Evolutionary conservation across 1,284 basidiomycete genomes (phyloP).

Genomic region (Tilletia setariae): DNA sequence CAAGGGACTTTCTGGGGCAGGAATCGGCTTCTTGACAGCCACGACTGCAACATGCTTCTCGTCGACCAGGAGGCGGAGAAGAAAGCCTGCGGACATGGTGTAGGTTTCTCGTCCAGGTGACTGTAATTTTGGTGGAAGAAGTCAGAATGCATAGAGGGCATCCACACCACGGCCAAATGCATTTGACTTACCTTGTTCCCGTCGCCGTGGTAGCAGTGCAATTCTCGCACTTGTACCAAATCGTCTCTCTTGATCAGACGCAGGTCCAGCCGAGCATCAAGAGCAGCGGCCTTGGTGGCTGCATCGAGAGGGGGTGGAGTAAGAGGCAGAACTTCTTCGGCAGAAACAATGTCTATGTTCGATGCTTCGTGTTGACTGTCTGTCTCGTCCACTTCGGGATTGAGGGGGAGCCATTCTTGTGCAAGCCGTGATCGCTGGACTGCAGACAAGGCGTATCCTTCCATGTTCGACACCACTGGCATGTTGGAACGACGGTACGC

Average conservation of each 20-base stretch:
- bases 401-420: not conserved
- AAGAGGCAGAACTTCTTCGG: not conserved
- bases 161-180: not conserved
- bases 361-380: not conserved
- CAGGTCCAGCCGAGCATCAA: slow-evolving; percentile 43
- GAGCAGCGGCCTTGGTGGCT: slow-evolving; percentile 35
- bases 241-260: slow-evolving; percentile 37
- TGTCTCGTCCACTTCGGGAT: not conserved
- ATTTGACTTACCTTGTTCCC: slow-evolving; percentile 40
- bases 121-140: slow-evolving; percentile 19
- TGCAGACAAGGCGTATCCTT: not conserved
- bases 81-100: slow-evolving; percentile 40
- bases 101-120: slow-evolving; percentile 41
- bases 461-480: not conserved
- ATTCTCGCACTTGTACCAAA: slow-evolving; percentile 46
- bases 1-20: slow-evolving; percentile 21
- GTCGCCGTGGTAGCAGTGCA: slow-evolving; percentile 47
- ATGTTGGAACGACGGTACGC: not conserved
- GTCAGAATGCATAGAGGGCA: not conserved
- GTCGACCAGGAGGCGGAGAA: slow-evolving; percentile 46
- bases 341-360: not conserved
- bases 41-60: slow-evolving; percentile 47
- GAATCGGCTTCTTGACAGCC: slow-evolving; percentile 43
- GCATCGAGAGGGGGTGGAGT: slow-evolving; percentile 5
- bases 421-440: not conserved